Evolutionary conservation across 2,329 filamentous ascomycete species (phyloP).

Genomic region (Fusarium buharicum): DNA sequence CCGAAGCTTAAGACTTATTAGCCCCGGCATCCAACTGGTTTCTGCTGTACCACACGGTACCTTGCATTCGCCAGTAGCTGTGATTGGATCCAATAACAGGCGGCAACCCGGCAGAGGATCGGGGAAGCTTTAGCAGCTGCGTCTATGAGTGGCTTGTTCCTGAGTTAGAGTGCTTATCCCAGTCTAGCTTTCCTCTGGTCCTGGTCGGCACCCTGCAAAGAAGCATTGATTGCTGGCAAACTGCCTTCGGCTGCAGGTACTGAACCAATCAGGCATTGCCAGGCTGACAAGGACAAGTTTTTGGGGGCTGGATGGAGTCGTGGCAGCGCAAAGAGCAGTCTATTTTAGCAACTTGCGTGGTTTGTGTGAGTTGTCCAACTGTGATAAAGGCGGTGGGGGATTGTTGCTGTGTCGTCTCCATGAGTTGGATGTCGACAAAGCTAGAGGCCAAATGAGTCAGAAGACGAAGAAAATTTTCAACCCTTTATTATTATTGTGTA

Average conservation of each 20-base stretch:
- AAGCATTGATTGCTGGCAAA: slow-evolving; percentile 31
- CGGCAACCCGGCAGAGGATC: slow-evolving; percentile 37
- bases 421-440: slow-evolving; percentile 16
- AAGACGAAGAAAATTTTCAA: slow-evolving; percentile 6
- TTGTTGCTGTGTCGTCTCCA: slow-evolving; percentile 9
- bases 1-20: slow-evolving; percentile 33
- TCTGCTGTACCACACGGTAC: slow-evolving; percentile 37
- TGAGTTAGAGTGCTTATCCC: slow-evolving; percentile 37
- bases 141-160: slow-evolving; percentile 44
- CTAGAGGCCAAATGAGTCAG: slow-evolving; percentile 9
- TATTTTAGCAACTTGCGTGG: slow-evolving; percentile 40
- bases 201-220: slow-evolving; percentile 36
- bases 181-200: slow-evolving; percentile 27
- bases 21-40: slow-evolving; percentile 40
- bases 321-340: slow-evolving; percentile 26
- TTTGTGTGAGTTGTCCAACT: slow-evolving; percentile 34
- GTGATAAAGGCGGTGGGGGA: slow-evolving; percentile 27
- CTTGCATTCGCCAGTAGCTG: slow-evolving; percentile 33
- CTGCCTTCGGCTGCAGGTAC: slow-evolving; percentile 7
- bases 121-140: slow-evolving; percentile 32
- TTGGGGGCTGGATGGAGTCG: slow-evolving; percentile 21
- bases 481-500: slow-evolving; percentile 1
- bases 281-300: slow-evolving; percentile 36
- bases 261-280: slow-evolving; percentile 37
- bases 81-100: slow-evolving; percentile 38